phyloP scores from a whole-genome alignment of 495 filamentous ascomycete genomes.

The Penicillium arizonense region DNA sequence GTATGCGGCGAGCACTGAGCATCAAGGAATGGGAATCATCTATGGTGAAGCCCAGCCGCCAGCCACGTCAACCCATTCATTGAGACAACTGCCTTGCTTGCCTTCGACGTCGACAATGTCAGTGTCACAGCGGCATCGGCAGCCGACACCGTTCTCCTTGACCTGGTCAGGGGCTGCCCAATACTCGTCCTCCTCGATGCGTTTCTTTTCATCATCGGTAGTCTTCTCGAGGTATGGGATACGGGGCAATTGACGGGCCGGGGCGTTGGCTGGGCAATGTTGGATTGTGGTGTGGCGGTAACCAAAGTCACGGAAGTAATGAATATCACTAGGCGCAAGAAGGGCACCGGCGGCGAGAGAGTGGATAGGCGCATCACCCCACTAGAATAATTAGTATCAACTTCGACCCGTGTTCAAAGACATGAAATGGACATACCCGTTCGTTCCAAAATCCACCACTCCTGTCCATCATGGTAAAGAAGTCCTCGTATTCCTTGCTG shows the following conservation, averaged over 20 bases:
- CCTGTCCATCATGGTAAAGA: constrained; percentile 99
- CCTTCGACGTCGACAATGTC: constrained; percentile 97
- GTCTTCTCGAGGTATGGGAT: constrained; percentile 82
- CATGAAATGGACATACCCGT: constrained; percentile 59
- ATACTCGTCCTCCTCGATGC: constrained; percentile 93
- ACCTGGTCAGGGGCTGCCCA: constrained; percentile 85
- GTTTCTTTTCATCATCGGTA: constrained; percentile 79
- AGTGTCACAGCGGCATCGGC: constrained; percentile 96
- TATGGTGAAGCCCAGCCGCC: constrained; percentile 86
- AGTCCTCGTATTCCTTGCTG: constrained; percentile 94
- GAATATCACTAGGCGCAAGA: constrained; percentile 78
- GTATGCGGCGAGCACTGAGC: constrained; percentile 31
- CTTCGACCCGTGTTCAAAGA: not conserved
- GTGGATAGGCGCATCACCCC: constrained; percentile 98
- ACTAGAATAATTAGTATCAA: constrained; percentile 50
- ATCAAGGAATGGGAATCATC: constrained; percentile 3
- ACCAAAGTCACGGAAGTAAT: constrained; percentile 99
- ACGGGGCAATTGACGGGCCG: constrained; percentile 79
- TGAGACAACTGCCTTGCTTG: constrained; percentile 90
- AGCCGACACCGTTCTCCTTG: constrained; percentile 96
- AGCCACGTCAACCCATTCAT: constrained; percentile 97
- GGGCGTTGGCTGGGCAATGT: constrained; percentile 96
- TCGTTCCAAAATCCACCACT: constrained; percentile 99
- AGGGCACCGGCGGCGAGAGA: constrained; percentile 92
- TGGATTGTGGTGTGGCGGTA: constrained; percentile 99